A percentile compares a stretch with the other conserved stretches of the same genome.
Conservation (phyloP, 2,329 filamentous ascomycete genomes). For the Fusarium solani-melongenae region DNA sequence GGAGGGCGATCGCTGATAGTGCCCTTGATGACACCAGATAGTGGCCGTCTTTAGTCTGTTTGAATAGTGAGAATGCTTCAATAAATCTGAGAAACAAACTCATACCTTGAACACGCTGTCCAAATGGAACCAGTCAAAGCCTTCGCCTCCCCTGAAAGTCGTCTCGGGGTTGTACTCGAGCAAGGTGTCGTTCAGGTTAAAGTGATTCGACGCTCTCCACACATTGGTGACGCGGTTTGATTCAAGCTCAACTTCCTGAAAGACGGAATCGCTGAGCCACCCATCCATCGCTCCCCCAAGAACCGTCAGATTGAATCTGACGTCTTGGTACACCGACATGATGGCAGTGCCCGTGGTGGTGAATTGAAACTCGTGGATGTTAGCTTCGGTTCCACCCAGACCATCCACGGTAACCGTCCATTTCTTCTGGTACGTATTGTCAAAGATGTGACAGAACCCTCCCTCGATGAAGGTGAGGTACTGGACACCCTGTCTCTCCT, state of each 20-base stretch:
- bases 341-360: conserved; percentile 31
- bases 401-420: conserved; percentile 30
- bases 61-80: not conserved
- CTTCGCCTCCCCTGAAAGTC: conserved; percentile 34
- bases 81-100: not conserved
- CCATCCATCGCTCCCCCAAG: conserved; percentile 35
- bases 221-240: conserved; percentile 36
- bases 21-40: conserved; percentile 49
- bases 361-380: conserved; percentile 41
- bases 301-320: conserved; percentile 36
- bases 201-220: conserved; percentile 40
- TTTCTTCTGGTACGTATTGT: conserved; percentile 34
- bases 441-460: conserved; percentile 33
- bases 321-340: conserved; percentile 38
- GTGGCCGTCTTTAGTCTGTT: conserved; percentile 42
- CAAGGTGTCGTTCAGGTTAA: conserved; percentile 33
- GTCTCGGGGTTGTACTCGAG: conserved; percentile 29
- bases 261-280: conserved; percentile 37
- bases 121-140: conserved; percentile 44
- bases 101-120: conserved; percentile 42
- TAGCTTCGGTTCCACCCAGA: conserved; percentile 23
- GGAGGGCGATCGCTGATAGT: conserved; percentile 44
- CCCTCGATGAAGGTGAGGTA: conserved; percentile 40
- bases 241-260: conserved; percentile 38
- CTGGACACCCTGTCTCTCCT: conserved; percentile 20